Percentiles rank a stretch among this genome's conserved stretches.
These are phyloP conservation scores for Laburnicola sp. DNA, from an alignment of 2,329 filamentous ascomycete genomes.

Conservation along the genomic window DNA sequence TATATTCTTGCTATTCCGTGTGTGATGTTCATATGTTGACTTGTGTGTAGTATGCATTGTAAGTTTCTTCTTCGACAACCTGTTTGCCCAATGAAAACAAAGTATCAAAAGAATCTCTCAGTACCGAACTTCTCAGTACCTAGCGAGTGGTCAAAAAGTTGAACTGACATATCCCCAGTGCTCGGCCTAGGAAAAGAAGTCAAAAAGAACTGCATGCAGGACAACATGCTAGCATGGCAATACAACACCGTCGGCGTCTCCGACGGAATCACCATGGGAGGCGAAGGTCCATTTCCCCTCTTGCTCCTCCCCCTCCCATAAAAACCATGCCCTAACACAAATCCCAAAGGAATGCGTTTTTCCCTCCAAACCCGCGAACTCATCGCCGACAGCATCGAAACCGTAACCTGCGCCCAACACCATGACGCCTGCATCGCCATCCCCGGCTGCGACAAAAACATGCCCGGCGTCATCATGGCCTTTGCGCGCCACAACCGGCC, in stretches of 20 bases:
- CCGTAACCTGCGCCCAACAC: conserved; percentile 86
- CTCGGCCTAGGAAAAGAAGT: conserved; percentile 85
- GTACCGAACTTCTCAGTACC: background rate
- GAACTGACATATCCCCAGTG: conserved; percentile 52
- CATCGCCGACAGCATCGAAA: conserved; percentile 93
- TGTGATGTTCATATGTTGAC: conserved; percentile 19
- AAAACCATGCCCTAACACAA: background rate
- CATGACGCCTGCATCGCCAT: conserved; percentile 94
- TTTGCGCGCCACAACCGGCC: conserved; percentile 90
- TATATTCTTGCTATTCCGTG: conserved; percentile 28
- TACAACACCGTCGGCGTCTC: conserved; percentile 90
- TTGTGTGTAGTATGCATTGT: conserved; percentile 53
- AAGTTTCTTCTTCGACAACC: conserved; percentile 26
- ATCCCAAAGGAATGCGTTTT: conserved; percentile 79
- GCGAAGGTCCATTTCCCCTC: conserved; percentile 64
- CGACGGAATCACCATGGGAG: conserved; percentile 94
- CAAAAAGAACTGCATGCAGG: conserved; percentile 76
- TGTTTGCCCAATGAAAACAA: conserved; percentile 8
- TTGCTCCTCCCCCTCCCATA: background rate
- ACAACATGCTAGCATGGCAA: conserved; percentile 91
- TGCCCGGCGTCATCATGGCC: conserved; percentile 90
- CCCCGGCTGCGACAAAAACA: conserved; percentile 96
- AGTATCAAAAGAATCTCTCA: conserved; percentile 12
- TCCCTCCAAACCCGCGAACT: conserved; percentile 88
- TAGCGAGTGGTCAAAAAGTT: background rate